These are phyloP conservation scores for Geosmithia morbida DNA, from an alignment of 2,329 filamentous ascomycete genomes.

Conservation along the genomic window DNA sequence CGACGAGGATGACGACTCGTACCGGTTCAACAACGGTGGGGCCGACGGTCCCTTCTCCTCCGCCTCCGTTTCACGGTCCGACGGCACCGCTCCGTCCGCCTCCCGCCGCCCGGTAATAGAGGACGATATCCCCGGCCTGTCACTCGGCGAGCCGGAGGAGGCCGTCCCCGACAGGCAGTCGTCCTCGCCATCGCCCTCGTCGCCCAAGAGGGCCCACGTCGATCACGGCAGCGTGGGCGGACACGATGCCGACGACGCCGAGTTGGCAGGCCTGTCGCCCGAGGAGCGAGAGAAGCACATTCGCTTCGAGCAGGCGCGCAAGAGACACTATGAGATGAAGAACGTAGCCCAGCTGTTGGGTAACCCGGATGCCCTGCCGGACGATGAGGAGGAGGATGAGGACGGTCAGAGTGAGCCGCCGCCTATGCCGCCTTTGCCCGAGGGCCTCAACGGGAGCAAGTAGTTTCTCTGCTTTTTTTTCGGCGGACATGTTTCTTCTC, in stretches of 20 bases:
- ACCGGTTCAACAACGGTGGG: constrained; percentile 7
- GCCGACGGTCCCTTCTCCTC: constrained; percentile 8
- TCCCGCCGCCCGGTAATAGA: constrained; percentile 24
- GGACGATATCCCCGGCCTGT: constrained; percentile 83
- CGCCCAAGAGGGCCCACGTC: constrained; percentile 66
- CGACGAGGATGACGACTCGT: constrained; percentile 45
- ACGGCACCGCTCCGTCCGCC: constrained; percentile 13
- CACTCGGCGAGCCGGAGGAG: constrained; percentile 85
- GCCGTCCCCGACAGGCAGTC: constrained; percentile 32
- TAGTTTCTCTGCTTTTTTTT: constrained; percentile 6
- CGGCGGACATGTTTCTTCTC: constrained; percentile 1
- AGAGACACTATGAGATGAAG: constrained; percentile 98
- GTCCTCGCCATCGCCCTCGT: constrained; percentile 19
- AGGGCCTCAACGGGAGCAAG: constrained; percentile 24
- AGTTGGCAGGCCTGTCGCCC: constrained; percentile 34
- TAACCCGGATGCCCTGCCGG: constrained; percentile 52
- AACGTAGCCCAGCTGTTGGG: constrained; percentile 81
- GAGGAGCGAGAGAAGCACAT: constrained; percentile 86
- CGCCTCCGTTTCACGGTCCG: too few relatives aligned
- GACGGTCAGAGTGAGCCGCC: constrained; percentile 18
- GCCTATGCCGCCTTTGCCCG: constrained; percentile 29
- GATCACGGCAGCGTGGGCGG: constrained; percentile 47
- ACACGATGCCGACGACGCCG: constrained; percentile 26
- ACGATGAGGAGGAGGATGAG: constrained; percentile 46
- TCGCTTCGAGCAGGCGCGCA: constrained; percentile 80